phyloP scores from a whole-genome alignment of 306 rosid species.

The Senna siamea region DNA sequence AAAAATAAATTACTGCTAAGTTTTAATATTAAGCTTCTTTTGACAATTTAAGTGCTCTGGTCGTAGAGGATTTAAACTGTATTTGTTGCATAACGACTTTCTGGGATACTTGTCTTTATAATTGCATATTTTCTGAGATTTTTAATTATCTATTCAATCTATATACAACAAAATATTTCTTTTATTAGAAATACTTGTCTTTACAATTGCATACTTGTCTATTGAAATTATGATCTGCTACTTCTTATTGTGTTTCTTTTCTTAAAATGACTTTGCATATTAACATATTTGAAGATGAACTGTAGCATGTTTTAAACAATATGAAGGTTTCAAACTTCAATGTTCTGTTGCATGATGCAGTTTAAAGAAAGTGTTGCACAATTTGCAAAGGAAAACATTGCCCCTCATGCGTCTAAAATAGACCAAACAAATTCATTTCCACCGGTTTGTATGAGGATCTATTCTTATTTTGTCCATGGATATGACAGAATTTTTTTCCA shows the following conservation, averaged over 20 bases:
- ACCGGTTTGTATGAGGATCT: constrained; percentile 43
- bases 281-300: not conserved
- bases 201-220: not conserved
- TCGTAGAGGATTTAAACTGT: not conserved
- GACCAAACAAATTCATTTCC: constrained; percentile 86
- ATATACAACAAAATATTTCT: not conserved
- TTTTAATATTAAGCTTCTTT: not conserved
- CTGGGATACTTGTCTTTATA: too few species aligned
- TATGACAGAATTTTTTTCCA: not conserved
- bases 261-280: constrained; percentile 1
- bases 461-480: constrained; percentile 15
- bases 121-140: not conserved
- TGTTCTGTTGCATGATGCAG: constrained; percentile 47
- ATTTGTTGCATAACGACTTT: not conserved
- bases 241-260: not conserved
- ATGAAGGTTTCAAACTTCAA: not conserved
- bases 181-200: not conserved
- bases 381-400: constrained; percentile 78
- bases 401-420: constrained; percentile 83
- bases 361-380: constrained; percentile 90
- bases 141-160: not conserved
- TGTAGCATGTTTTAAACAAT: constrained; percentile 12
- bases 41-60: not conserved
- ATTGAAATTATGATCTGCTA: not conserved
- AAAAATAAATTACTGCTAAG: too few species aligned